Conservation (phyloP, 1,284 basidiomycete species). For the Mrakiaceae sp. region DNA sequence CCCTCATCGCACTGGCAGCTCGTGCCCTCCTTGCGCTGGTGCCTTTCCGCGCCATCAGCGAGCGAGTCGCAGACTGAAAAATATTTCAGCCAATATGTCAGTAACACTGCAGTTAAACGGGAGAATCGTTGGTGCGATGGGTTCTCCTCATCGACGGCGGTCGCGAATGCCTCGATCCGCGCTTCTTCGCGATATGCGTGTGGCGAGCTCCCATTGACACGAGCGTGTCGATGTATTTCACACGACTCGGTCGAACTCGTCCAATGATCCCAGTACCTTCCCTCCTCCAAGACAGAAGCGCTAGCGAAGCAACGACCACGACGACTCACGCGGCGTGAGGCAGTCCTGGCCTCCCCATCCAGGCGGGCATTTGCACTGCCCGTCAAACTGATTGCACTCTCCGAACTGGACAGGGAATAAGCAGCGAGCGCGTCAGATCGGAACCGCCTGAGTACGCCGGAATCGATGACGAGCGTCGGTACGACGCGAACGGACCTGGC, state of each 20-base stretch:
- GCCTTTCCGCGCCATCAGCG: conserved; percentile 73
- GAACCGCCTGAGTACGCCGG: not conserved
- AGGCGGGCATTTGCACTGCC: conserved; percentile 78
- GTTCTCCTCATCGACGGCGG: too few relatives aligned
- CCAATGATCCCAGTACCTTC: too few relatives aligned
- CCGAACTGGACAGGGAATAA: conserved; percentile 43
- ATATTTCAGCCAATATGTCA: not conserved
- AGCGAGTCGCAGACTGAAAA: conserved; percentile 73
- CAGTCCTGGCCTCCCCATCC: conserved; percentile 89
- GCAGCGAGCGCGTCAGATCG: not conserved
- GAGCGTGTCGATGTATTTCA: too few relatives aligned
- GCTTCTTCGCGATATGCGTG: too few relatives aligned
- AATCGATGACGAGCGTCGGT: not conserved
- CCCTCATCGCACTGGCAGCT: conserved; percentile 83
- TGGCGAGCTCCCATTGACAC: too few relatives aligned
- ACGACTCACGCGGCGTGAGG: conserved; percentile 57
- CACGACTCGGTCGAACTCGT: too few relatives aligned
- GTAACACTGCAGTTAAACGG: not conserved
- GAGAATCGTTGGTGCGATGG: too few relatives aligned
- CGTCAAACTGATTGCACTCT: conserved; percentile 73
- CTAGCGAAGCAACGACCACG: too few relatives aligned
- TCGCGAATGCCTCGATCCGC: too few relatives aligned
- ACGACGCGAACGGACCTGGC: conserved; percentile 39
- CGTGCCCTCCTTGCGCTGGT: conserved; percentile 61
- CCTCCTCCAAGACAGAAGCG: too few relatives aligned